Evolutionary conservation across 75 land plant genomes (phyloP).

Genomic region (Gnetum montanum): DNA sequence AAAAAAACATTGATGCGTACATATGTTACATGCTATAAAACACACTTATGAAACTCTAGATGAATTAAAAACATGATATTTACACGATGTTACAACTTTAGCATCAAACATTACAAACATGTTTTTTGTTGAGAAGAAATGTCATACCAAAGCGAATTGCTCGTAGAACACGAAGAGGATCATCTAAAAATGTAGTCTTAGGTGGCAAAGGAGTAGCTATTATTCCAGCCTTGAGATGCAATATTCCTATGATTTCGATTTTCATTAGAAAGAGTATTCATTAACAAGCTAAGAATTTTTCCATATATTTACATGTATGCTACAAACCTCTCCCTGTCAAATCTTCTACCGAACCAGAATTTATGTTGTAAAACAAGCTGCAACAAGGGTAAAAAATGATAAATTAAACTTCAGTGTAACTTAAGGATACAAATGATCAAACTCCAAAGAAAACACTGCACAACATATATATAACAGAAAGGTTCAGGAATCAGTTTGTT

Average conservation of each 20-base stretch:
- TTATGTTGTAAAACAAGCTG: slow-evolving; percentile 98
- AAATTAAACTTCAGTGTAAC: background rate
- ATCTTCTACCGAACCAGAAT: slow-evolving; percentile 73
- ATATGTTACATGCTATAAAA: background rate
- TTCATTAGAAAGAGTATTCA: background rate
- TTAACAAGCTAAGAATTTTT: background rate
- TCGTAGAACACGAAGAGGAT: slow-evolving; percentile 90
- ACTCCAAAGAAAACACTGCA: too few species aligned
- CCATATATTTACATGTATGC: background rate
- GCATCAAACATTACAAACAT: too few species aligned
- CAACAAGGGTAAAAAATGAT: slow-evolving; percentile 9
- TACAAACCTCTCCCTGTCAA: slow-evolving; percentile 72
- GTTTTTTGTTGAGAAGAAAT: too few species aligned
- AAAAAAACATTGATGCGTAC: background rate
- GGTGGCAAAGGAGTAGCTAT: slow-evolving; percentile 93
- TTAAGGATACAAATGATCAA: too few species aligned
- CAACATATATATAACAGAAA: too few species aligned
- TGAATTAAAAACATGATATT: background rate
- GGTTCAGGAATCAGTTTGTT: too few species aligned
- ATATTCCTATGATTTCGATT: slow-evolving; percentile 49
- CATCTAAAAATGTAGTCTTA: slow-evolving; percentile 88
- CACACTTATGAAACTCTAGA: background rate
- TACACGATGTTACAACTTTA: too few species aligned
- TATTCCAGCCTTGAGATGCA: slow-evolving; percentile 57
- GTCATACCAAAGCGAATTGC: slow-evolving; percentile 88